Evolutionary conservation across 345 rosid species (phyloP), one percentile per base, ranked within the genome.

Genomic region (Camelina laxa): DNA sequence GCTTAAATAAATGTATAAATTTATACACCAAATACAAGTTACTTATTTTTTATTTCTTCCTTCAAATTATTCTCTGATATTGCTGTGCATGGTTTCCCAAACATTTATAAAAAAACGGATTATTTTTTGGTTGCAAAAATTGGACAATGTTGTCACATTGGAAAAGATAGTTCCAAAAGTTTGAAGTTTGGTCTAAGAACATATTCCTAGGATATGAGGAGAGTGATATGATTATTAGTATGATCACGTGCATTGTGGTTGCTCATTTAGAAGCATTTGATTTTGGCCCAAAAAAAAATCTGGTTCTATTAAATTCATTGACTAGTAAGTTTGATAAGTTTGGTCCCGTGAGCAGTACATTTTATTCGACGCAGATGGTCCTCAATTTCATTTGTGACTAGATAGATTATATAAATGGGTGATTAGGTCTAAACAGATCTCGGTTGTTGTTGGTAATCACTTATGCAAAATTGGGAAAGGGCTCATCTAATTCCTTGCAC

Each of bases 241-340:
- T 12, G 36, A 51, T 62, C 76, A 50, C 76, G 57, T 61, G 75
- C 44, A 38, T 10, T 38, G 60, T 72, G 38, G 53, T 39, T 72
- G 20, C 51, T 61, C 60, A 38, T 60, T 61, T 61, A 54, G 16
- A 71, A 71, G 57, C 22, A 59, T 58, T 47, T 70, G 20, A 21
- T 59, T 42, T 31, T 7, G 9, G 36, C 30, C 30, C 4, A 27
- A 27, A 27, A 27, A 33, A 50, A 6, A 38, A 12, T 4, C 13
- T 24, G 24, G 11, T 7, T 39, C 31, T 39, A 27, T 41, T 1
- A 9, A 60, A 11, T 22, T 36, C 19, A 61, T 11, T 17, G 31
- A 72, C 70, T 14, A 11, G 9, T 60, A 27, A 27, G 20, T 50
- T 12, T 9, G 50, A 50, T 2, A 50, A 50, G 30, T 17, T 61